A percentile compares a stretch with the other conserved stretches of the same genome.
phyloP scores from a whole-genome alignment of 2,329 filamentous ascomycete species.

The Lecanicillium sp. region DNA sequence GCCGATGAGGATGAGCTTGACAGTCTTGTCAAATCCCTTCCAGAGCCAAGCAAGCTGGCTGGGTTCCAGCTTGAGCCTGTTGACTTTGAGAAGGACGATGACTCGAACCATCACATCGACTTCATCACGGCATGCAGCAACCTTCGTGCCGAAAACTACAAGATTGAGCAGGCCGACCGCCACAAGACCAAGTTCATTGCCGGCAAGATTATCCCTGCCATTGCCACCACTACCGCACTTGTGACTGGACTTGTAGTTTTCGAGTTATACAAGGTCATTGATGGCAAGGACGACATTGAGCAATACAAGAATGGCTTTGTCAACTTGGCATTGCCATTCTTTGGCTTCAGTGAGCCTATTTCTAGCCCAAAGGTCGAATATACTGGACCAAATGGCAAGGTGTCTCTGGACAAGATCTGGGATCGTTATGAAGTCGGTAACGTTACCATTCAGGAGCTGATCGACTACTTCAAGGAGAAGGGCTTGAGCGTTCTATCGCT shows the following conservation, averaged over 20 bases:
- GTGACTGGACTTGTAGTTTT: constrained; percentile 89
- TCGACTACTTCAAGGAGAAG: constrained; percentile 71
- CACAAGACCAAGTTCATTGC: constrained; percentile 99
- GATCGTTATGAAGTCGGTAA: constrained; percentile 90
- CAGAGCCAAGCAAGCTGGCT: constrained; percentile 69
- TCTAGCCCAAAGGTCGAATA: constrained; percentile 90
- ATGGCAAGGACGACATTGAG: constrained; percentile 93
- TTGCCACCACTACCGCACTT: constrained; percentile 91
- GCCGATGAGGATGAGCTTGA: constrained; percentile 72
- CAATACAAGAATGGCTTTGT: constrained; percentile 99
- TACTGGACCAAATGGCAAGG: constrained; percentile 66
- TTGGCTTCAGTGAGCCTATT: constrained; percentile 96
- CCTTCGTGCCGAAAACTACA: constrained; percentile 94
- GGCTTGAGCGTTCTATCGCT: constrained; percentile 86
- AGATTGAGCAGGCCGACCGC: constrained; percentile 82
- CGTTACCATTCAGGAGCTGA: constrained; percentile 74
- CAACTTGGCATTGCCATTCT: constrained; percentile 93
- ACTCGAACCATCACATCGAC: constrained; percentile 96
- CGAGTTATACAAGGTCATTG: constrained; percentile 93
- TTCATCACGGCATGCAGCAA: constrained; percentile 98
- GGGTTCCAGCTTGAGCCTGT: constrained; percentile 87
- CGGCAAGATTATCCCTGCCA: constrained; percentile 97
- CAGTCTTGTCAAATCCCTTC: constrained; percentile 63
- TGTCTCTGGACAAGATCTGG: constrained; percentile 93
- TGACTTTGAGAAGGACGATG: constrained; percentile 98